These are phyloP conservation scores for Irpex lacteus DNA, from an alignment of 1,284 basidiomycete genomes.

Conservation along the genomic window DNA sequence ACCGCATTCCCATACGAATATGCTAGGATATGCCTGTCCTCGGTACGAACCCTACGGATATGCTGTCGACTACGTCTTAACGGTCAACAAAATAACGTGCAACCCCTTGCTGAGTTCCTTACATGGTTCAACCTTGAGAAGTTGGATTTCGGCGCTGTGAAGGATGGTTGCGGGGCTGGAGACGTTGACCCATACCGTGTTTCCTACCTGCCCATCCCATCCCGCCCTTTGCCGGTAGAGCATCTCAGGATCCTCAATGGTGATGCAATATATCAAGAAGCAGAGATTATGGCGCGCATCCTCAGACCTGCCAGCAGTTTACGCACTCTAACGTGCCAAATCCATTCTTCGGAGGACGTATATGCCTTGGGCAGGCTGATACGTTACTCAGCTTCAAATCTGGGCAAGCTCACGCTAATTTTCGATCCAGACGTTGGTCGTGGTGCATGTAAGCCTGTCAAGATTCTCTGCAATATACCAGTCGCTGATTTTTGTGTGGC, in stretches of 20 bases:
- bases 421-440: not conserved
- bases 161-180: not conserved
- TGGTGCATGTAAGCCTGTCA: not conserved
- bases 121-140: not conserved
- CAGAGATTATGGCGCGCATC: not conserved
- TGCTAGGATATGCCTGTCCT: not conserved
- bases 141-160: not conserved
- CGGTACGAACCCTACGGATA: not conserved
- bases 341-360: not conserved
- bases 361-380: not conserved
- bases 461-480: not conserved
- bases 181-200: not conserved
- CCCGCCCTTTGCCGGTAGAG: not conserved
- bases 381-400: not conserved
- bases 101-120: not conserved
- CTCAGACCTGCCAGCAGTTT: not conserved
- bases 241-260: not conserved
- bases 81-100: not conserved
- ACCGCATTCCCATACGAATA: not conserved
- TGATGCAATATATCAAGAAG: not conserved
- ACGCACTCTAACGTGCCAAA: not conserved
- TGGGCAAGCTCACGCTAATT: not conserved
- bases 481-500: not conserved
- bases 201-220: not conserved
- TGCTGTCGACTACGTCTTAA: not conserved